Base-by-base conservation (phyloP, 78 protist species). In the Capsaspora owczarzaki region DNA sequence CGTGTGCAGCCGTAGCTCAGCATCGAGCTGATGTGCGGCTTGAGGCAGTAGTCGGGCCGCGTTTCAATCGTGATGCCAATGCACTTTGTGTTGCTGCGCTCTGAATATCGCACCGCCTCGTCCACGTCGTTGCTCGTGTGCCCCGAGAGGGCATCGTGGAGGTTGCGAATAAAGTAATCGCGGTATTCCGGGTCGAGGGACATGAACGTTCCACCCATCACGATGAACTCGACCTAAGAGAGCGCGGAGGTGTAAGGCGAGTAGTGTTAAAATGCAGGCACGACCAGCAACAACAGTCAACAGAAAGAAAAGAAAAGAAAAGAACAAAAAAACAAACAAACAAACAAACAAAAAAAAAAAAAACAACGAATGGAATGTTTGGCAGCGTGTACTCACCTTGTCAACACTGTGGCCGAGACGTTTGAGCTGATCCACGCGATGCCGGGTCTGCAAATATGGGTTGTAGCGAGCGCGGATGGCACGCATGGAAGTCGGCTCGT, bases 181-280 rank as follows among this genome's bases (percentile, higher is more conserved):
- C 99, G 74, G 85, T 96, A 96, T 2, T 86, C 92, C 22, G 49
- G 33, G 31, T 92, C 84, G 38, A 93, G 84, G 33, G 93, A 84
- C 97, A 96, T 93, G 86, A 96, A 96, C 29, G 99, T 96, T 14
- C 99, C 99, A 41, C 99, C 99, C 99, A 96, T 96, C 70, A 96
- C 49, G 47, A 96, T 89, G 42, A 84, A 93, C 84, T 96, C 99
- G 14, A 96, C 97, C 81, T 75, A 22, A 20, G 56, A 20, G 56
- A 20, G 56, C 16, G 56, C 16, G 56, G 10, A 16, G 10, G 56
- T 49, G 56, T 49, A 49, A 49, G 10, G 56, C n/a, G 10, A 16
- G 10, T 49, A 20, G 56, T 49, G 10, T 49, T 49, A 20, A 49
- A 20, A 49, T 49, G 56, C 56, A 49, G n/a, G n/a, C n/a, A n/a